Evolutionary conservation across 768 basidiomycete species (phyloP), one percentile per base, ranked within the genome.

Genomic region (Xerocomellus chrysenteron): DNA sequence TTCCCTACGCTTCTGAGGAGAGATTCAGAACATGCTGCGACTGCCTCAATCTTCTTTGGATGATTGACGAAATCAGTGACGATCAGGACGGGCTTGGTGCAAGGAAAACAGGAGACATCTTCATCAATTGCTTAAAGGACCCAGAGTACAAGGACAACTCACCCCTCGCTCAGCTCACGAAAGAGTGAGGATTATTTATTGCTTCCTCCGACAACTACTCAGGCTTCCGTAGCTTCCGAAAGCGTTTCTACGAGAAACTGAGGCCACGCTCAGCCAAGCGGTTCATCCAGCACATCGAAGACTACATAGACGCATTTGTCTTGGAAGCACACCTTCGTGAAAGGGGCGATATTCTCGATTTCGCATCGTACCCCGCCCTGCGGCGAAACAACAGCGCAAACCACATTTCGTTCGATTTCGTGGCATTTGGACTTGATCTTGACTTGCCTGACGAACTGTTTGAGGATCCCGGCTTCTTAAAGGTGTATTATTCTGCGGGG

Each of bases 331-430:
- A 80, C 59, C 79, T 86, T 48, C 82, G 86, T 48, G 82, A 85
- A 65, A 72, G 70, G 52, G 78, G 78, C 16, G 68, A 81, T 47
- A 78, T 88, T 32, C 82, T 87, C 41, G 76, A 77, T 65, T 66
- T 84, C 42, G 74, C 79, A 12, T 70, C 79, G 3, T 89, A 83
- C 73, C 75, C 80, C 50, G 63, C 73, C 4, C 77, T 87, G 56
- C 85, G 87, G 47, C 80, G 87, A 49, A 83, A 88, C 64, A 88
- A 84, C 69, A 87, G 86, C 66, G 87, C 83, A 43, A 81, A 84
- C 61, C 77, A 82, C 28, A 75, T 82, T 52, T 87, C 84, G 70
- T 86, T 85, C 63, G 80, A 79, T 39, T 75, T 88, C 32, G 76
- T 84, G 49, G 85, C 85, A 55, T 86, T 82, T 59, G 78, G 77